Base-by-base conservation (phyloP, 192 early-diverging fungal species). In the Mortierella antarctica region DNA sequence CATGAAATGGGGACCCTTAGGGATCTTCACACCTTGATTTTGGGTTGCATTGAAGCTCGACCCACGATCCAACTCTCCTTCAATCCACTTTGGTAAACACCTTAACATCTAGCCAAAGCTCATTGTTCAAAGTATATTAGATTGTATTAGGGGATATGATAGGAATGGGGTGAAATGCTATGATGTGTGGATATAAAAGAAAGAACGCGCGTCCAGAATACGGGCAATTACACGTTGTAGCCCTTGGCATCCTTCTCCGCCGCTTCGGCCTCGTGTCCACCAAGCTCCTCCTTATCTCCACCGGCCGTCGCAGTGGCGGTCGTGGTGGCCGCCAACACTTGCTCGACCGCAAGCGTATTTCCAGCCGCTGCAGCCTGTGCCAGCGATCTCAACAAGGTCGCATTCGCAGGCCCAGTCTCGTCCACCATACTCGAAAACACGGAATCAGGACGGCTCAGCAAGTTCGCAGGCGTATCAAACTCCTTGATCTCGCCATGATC, bases 331-430 rank as follows among this genome's bases (percentile, higher is more conserved):
- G 55, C 68, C 62, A 71, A 17, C 42, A 80, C 77, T 12, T 71
- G 58, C 55, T 72, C 77, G 11, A 80, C 70, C 1, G 45, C 50
- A 56, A 72, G 58, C 0, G 53, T 13, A 20, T 67, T 71, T 5
- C 76, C 75, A 23, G 62, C 65, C 7, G 66, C 78, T 12, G 85
- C 86, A 14, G 67, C 78, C 46, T 46, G 71, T 4, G 88, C 91
- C 67, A 90, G 56, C 31, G 65, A 70, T 48, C 84, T 64, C 66
- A 93, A 64, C 61, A 92, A 45, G 11, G 84, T 85, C 10, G 92
- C 87, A 65, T 92, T 93, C 12, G 65, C 62, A 14, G 85, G 66
- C 9, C 92, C 92, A 6, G 91, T 93, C 82, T 93, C 89, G 17
- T 93, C 86, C 10, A 93, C 85, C 88, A 93, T 87, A 41, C 71